Evolutionary conservation across 805 yeast species (phyloP).

Genomic region (Candida berthetii): DNA sequence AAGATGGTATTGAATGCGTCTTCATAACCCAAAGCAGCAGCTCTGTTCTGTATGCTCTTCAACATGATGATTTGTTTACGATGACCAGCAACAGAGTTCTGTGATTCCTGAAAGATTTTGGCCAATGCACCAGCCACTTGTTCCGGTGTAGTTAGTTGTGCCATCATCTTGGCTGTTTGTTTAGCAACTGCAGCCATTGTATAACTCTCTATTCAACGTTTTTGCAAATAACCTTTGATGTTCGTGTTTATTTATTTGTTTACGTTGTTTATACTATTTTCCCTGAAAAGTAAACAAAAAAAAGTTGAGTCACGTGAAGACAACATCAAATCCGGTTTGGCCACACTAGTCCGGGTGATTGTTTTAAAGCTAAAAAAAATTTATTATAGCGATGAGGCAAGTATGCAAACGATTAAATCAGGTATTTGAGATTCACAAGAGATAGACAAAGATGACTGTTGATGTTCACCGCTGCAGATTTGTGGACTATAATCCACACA

Average conservation of each 20-base stretch:
- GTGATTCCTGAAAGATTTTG: conserved; percentile 77
- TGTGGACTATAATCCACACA: conserved; percentile 81
- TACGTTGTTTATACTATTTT: neutral
- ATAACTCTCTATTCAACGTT: too few relatives aligned
- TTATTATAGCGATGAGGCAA: neutral
- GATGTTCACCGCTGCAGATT: conserved; percentile 81
- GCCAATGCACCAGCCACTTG: conserved; percentile 46
- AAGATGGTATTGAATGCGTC: conserved; percentile 58
- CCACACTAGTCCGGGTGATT: neutral
- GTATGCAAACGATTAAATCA: too few relatives aligned
- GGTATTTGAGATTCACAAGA: too few relatives aligned
- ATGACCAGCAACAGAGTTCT: conserved; percentile 67
- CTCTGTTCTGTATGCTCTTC: conserved; percentile 49
- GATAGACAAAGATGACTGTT: conserved; percentile 1
- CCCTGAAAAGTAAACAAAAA: too few relatives aligned
- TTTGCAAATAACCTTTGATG: too few relatives aligned
- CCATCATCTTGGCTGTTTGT: conserved; percentile 9
- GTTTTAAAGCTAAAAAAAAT: neutral
- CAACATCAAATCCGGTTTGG: neutral
- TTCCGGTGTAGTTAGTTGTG: conserved; percentile 20
- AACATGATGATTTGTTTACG: conserved; percentile 63
- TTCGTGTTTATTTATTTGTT: neutral
- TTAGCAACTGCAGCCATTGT: conserved; percentile 8
- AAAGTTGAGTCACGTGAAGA: too few relatives aligned
- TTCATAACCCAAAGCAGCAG: conserved; percentile 44